Evolutionary conservation across 2,329 filamentous ascomycete species (phyloP).

Genomic region (Fusarium ambrosium): DNA sequence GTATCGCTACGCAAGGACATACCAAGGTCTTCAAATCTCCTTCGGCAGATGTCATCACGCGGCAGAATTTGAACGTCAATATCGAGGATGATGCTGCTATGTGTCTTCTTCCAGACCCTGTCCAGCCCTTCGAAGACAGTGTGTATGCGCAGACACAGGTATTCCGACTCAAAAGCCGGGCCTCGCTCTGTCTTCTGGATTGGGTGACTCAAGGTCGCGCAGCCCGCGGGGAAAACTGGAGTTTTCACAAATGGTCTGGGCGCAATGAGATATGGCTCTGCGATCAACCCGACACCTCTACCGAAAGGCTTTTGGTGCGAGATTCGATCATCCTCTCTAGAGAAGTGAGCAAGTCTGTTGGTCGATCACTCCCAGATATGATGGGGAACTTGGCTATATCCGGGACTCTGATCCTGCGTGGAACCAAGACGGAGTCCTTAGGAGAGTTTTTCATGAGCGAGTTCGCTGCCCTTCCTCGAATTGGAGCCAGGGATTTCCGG

Average conservation of each 20-base stretch:
- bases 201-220: slow-evolving; percentile 93
- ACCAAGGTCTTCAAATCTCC: slow-evolving; percentile 95
- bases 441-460: slow-evolving; percentile 83
- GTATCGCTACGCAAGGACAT: slow-evolving; percentile 79
- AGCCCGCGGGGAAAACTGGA: slow-evolving; percentile 91
- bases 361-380: slow-evolving; percentile 65
- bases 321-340: slow-evolving; percentile 84
- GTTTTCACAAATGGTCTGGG: slow-evolving; percentile 81
- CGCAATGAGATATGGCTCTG: slow-evolving; percentile 86
- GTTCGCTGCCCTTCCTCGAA: slow-evolving; percentile 82
- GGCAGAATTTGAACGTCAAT: slow-evolving; percentile 67
- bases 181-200: slow-evolving; percentile 85
- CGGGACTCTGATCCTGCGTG: slow-evolving; percentile 87
- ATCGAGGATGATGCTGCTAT: slow-evolving; percentile 67
- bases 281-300: slow-evolving; percentile 50
- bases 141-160: slow-evolving; percentile 87
- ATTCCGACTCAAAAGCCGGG: slow-evolving; percentile 72
- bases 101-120: slow-evolving; percentile 87
- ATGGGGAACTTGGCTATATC: slow-evolving; percentile 84
- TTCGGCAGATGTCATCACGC: slow-evolving; percentile 66
- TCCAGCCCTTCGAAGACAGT: slow-evolving; percentile 89
- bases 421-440: slow-evolving; percentile 75
- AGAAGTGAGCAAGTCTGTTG: slow-evolving; percentile 57
- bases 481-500: slow-evolving; percentile 85
- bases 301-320: slow-evolving; percentile 78